phyloP scores from a whole-genome alignment of 1,139 yeast genomes.

The Hemisphaericaspora subhashii region DNA sequence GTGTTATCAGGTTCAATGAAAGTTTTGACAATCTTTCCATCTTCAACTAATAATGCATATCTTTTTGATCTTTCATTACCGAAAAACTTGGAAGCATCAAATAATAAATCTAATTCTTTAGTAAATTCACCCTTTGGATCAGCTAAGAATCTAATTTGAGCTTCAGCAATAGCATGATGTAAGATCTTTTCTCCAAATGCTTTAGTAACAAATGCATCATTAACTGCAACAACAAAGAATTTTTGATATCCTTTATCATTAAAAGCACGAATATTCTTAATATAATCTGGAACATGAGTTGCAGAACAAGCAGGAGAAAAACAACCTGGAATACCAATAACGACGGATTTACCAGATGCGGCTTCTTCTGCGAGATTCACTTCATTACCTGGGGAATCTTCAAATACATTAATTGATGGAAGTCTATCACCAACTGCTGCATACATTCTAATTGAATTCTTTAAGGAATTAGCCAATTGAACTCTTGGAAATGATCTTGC shows the following conservation, averaged over 20 bases:
- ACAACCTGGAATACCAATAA: slow-evolving; percentile 90
- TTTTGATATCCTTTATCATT: slow-evolving; percentile 62
- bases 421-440: slow-evolving; percentile 55
- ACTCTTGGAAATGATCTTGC: slow-evolving; percentile 9
- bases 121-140: slow-evolving; percentile 77
- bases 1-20: slow-evolving; percentile 83
- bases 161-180: slow-evolving; percentile 25
- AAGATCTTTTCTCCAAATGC: slow-evolving; percentile 36
- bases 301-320: slow-evolving; percentile 85
- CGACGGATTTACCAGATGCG: slow-evolving; percentile 51
- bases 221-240: slow-evolving; percentile 72
- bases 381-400: slow-evolving; percentile 67
- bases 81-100: slow-evolving; percentile 71
- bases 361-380: slow-evolving; percentile 61
- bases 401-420: slow-evolving; percentile 58
- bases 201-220: slow-evolving; percentile 81
- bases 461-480: slow-evolving; percentile 8
- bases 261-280: slow-evolving; percentile 51
- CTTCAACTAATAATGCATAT: slow-evolving; percentile 71
- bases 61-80: slow-evolving; percentile 77
- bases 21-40: slow-evolving; percentile 64
- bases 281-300: slow-evolving; percentile 76
- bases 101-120: slow-evolving; percentile 59
- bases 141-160: slow-evolving; percentile 60
- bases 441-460: slow-evolving; percentile 18